These are phyloP conservation scores for Tylopilus intermedius DNA, from an alignment of 768 basidiomycete genomes.

Conservation along the genomic window DNA sequence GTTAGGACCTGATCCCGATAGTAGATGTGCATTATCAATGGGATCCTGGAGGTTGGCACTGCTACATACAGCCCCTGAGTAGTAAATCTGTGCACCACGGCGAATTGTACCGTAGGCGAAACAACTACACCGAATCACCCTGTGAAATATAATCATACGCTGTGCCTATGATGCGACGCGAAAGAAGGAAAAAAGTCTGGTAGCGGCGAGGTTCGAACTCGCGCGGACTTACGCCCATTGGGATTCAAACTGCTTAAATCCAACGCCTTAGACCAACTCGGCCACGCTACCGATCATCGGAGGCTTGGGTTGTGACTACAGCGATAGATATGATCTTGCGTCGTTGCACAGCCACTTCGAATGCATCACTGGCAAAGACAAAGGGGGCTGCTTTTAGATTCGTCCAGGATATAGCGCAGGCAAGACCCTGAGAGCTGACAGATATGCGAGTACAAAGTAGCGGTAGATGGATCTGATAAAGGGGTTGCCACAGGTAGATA, in stretches of 20 bases:
- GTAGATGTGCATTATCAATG: too few relatives aligned
- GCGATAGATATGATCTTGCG: not conserved
- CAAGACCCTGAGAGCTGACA: too few relatives aligned
- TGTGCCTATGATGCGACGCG: too few relatives aligned
- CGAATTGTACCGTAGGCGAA: not conserved
- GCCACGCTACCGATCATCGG: constrained; percentile 57
- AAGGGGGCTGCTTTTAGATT: too few relatives aligned
- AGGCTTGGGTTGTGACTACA: not conserved
- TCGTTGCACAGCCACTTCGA: not conserved
- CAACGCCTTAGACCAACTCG: constrained; percentile 91
- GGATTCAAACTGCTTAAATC: constrained; percentile 78
- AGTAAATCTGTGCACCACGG: not conserved
- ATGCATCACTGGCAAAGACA: too few relatives aligned
- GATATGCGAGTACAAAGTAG: too few relatives aligned
- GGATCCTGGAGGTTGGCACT: too few relatives aligned
- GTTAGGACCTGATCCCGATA: not conserved
- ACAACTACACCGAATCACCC: not conserved
- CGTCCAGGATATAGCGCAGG: too few relatives aligned
- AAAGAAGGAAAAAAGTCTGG: constrained; percentile 34
- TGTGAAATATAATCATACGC: not conserved
- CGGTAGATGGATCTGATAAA: too few relatives aligned
- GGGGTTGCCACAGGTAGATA: too few relatives aligned
- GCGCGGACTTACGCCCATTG: constrained; percentile 81
- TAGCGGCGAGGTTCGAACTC: constrained; percentile 91
- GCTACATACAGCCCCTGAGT: not conserved